These are phyloP conservation scores for Globisporangium paroecandrum DNA, from an alignment of 352 stramenopile species.

Conservation along the genomic window DNA sequence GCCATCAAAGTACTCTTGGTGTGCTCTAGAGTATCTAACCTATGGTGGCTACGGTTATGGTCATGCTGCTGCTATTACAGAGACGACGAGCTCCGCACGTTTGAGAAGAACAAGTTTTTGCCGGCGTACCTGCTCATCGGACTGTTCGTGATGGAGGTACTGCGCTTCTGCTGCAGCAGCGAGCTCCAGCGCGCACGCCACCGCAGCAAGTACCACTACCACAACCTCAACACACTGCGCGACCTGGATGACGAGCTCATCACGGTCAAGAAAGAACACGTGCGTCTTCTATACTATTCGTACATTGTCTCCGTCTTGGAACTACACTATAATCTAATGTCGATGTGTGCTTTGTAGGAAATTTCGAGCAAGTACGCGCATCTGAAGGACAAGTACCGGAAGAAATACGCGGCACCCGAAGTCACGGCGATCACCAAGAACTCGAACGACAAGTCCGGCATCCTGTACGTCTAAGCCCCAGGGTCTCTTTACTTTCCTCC, in stretches of 20 bases:
- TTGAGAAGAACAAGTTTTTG: slow-evolving; percentile 71
- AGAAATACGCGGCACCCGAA: slow-evolving; percentile 62
- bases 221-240: slow-evolving; percentile 41
- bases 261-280: slow-evolving; percentile 63
- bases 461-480: slow-evolving; percentile 38
- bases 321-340: too few relatives aligned
- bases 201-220: slow-evolving; percentile 63
- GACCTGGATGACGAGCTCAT: slow-evolving; percentile 74
- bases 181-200: slow-evolving; percentile 48
- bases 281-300: slow-evolving; percentile 14
- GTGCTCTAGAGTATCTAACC: too few relatives aligned
- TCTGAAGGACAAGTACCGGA: slow-evolving; percentile 74
- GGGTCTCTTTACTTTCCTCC: too few relatives aligned
- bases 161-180: slow-evolving; percentile 75
- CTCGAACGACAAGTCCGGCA: slow-evolving; percentile 11
- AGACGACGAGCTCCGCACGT: slow-evolving; percentile 45
- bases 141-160: slow-evolving; percentile 66
- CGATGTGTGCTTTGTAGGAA: slow-evolving; percentile 27
- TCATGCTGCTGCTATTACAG: slow-evolving; percentile 5
- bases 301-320: background rate
- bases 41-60: background rate
- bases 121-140: slow-evolving; percentile 65
- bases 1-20: too few relatives aligned
- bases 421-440: slow-evolving; percentile 22
- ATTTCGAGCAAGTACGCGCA: slow-evolving; percentile 69